Evolutionary conservation across 1,284 basidiomycete genomes (phyloP).

Genomic region (Lentinula novae-zelandiae): DNA sequence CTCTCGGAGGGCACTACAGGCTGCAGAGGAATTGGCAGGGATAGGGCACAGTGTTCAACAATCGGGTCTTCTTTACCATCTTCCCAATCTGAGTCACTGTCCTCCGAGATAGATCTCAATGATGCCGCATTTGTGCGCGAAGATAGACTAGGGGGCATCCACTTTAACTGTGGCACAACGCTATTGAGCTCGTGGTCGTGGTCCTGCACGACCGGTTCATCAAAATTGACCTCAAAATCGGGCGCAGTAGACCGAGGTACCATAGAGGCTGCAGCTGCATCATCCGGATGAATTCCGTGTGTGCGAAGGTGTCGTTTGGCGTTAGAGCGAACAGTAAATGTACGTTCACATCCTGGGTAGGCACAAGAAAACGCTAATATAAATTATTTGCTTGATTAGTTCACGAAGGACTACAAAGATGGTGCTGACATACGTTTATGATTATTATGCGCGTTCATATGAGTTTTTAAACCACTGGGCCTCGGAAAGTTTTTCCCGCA

Average conservation of each 20-base stretch:
- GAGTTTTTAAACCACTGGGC: constrained; percentile 65
- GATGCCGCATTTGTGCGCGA: constrained; percentile 4
- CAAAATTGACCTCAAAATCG: constrained; percentile 11
- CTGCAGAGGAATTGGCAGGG: constrained; percentile 9
- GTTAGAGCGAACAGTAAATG: constrained; percentile 64
- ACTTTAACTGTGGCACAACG: constrained; percentile 8
- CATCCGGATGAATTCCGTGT: constrained; percentile 30
- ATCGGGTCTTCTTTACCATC: constrained; percentile 11
- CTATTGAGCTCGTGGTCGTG: neutral
- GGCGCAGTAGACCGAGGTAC: neutral
- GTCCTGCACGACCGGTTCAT: constrained; percentile 7
- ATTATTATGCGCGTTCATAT: constrained; percentile 71
- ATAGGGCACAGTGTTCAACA: neutral
- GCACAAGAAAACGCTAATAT: constrained; percentile 52
- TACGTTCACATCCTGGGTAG: constrained; percentile 48
- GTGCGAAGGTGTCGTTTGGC: constrained; percentile 59
- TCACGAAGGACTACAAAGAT: neutral
- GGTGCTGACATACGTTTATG: constrained; percentile 49
- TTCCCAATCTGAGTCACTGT: constrained; percentile 5
- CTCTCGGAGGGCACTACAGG: constrained; percentile 8
- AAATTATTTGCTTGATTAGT: neutral
- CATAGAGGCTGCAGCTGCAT: neutral
- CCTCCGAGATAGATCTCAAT: constrained; percentile 6
- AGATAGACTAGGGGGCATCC: constrained; percentile 13
- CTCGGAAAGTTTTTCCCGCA: constrained; percentile 59